phyloP scores from a whole-genome alignment of 176 grass and related monocot genomes.

The Oropetium thomaeum region DNA sequence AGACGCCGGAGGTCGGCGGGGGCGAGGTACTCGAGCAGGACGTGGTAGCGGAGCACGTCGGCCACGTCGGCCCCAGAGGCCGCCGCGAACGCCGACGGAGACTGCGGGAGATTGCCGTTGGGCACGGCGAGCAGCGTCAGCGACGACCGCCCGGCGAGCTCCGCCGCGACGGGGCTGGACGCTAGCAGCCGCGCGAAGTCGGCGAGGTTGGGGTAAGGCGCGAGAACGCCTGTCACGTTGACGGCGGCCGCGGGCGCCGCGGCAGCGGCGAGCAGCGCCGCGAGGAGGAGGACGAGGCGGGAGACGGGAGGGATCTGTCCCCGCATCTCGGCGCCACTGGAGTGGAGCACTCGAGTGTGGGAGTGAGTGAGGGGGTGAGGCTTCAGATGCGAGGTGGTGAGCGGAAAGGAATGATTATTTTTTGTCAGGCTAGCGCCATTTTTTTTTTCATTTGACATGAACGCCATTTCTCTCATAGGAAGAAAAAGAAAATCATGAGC shows the following conservation, averaged over 20 bases:
- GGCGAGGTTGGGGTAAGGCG: slow-evolving; percentile 46
- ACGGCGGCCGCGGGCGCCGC: slow-evolving; percentile 11
- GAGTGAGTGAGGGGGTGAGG: slow-evolving; percentile 33
- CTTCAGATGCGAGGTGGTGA: slow-evolving; percentile 9
- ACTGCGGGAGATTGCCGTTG: slow-evolving; percentile 49
- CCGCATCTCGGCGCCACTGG: slow-evolving; percentile 48
- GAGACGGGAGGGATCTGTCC: slow-evolving; percentile 38
- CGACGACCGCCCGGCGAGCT: slow-evolving; percentile 62
- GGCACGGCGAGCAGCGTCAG: slow-evolving; percentile 84
- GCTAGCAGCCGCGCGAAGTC: slow-evolving; percentile 50
- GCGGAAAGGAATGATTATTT: slow-evolving; percentile 22
- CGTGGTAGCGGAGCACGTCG: slow-evolving; percentile 87
- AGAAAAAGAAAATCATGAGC: not conserved
- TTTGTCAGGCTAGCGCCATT: not conserved
- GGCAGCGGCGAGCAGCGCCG: not conserved
- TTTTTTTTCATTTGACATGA: not conserved
- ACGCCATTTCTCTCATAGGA: too few relatives aligned
- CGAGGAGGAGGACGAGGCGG: not conserved
- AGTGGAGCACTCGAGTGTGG: slow-evolving; percentile 8
- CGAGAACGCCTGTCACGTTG: slow-evolving; percentile 53
- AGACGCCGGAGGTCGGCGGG: slow-evolving; percentile 64
- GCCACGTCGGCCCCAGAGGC: slow-evolving; percentile 57
- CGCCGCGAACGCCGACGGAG: slow-evolving; percentile 37
- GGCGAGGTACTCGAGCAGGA: slow-evolving; percentile 78
- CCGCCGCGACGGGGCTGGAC: slow-evolving; percentile 47